Evolutionary conservation across 2,329 filamentous ascomycete species (phyloP).

Genomic region (Arthroderma uncinatum): DNA sequence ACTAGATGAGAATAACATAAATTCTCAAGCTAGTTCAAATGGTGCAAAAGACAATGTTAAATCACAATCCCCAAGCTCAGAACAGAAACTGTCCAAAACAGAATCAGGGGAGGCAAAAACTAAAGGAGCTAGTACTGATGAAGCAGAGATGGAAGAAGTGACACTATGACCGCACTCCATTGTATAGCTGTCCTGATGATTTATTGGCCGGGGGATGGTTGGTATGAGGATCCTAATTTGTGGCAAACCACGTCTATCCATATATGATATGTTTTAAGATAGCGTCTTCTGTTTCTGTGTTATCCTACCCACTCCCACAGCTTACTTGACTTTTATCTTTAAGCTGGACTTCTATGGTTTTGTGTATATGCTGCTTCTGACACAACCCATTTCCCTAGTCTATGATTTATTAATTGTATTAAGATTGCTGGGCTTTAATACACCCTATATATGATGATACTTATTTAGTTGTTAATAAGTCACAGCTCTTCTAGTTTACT

Average conservation of each 20-base stretch:
- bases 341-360: background rate
- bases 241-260: background rate
- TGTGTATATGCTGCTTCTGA: background rate
- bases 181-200: background rate
- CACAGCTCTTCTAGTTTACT: background rate
- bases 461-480: background rate
- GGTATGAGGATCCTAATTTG: background rate
- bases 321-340: background rate
- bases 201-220: background rate
- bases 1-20: background rate
- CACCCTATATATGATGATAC: background rate
- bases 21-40: background rate
- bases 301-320: background rate
- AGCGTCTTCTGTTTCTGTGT: background rate
- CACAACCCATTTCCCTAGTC: background rate
- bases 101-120: background rate
- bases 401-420: background rate
- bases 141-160: conserved; percentile 7
- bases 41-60: background rate
- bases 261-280: background rate
- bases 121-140: background rate
- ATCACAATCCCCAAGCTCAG: background rate
- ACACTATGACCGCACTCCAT: background rate
- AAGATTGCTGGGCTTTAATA: background rate
- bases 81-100: background rate